These are phyloP conservation scores for Fraxinus nigra DNA, from an alignment of 305 asterid genomes.

Conservation along the genomic window DNA sequence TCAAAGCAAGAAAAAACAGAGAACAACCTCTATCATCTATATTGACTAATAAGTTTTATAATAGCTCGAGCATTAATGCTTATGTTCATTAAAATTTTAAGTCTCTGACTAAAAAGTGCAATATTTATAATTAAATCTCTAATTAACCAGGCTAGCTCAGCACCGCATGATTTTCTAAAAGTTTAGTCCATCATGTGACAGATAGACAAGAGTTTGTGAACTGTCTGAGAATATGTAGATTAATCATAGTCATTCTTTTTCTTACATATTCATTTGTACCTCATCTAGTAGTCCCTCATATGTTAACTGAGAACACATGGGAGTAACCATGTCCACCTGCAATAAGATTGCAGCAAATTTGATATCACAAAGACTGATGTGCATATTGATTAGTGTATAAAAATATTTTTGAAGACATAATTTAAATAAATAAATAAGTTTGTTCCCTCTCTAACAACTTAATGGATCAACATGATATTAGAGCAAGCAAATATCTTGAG, in stretches of 20 bases:
- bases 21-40: constrained; percentile 10
- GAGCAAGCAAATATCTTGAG: background rate
- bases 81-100: background rate
- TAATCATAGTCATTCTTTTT: background rate
- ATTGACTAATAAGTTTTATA: background rate
- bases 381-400: background rate
- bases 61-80: background rate
- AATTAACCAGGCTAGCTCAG: background rate
- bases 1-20: constrained; percentile 25
- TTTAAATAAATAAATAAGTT: background rate
- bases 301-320: constrained; percentile 89
- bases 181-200: background rate
- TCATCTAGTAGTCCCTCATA: constrained; percentile 93
- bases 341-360: constrained; percentile 30
- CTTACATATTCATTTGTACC: constrained; percentile 42
- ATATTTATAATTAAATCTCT: constrained; percentile 6
- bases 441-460: background rate
- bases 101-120: constrained; percentile 6
- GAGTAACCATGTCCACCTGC: constrained; percentile 99
- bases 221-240: background rate
- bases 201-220: background rate
- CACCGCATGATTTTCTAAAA: background rate
- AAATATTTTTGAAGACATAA: background rate
- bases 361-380: constrained; percentile 16
- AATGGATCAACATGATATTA: background rate